phyloP scores from a whole-genome alignment of 441 rosid species.

The Adansonia gregorii region DNA sequence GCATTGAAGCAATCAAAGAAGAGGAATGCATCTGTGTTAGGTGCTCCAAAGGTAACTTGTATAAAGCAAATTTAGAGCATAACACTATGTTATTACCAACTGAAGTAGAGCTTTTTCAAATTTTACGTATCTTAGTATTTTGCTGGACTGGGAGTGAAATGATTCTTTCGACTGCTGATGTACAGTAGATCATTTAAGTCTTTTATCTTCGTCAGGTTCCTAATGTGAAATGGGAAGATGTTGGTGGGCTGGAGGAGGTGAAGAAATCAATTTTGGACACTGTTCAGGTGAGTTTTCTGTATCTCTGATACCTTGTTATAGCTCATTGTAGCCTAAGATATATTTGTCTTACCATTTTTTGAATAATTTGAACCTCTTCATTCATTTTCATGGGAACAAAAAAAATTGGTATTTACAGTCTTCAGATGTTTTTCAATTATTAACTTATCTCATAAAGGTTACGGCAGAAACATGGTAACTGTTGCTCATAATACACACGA shows the following conservation, averaged over 20 bases:
- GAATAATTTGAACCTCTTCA: constrained; percentile 16
- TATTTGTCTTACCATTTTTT: constrained; percentile 3
- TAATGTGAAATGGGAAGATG: constrained; percentile 97
- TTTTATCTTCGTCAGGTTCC: constrained; percentile 65
- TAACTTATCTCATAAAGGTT: not conserved
- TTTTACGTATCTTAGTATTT: not conserved
- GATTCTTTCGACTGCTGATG: not conserved
- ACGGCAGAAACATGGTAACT: not conserved
- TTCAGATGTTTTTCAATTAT: not conserved
- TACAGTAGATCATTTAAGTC: constrained; percentile 11
- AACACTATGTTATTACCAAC: not conserved
- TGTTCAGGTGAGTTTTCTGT: constrained; percentile 63
- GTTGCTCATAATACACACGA: not conserved
- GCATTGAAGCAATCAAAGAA: constrained; percentile 90
- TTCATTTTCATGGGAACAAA: constrained; percentile 15
- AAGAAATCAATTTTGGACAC: constrained; percentile 92
- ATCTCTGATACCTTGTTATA: constrained; percentile 6
- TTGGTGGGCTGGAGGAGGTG: constrained; percentile 97
- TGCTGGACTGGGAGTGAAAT: not conserved
- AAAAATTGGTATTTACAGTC: not conserved
- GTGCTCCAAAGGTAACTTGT: constrained; percentile 87
- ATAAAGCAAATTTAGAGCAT: constrained; percentile 9
- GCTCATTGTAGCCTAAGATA: not conserved
- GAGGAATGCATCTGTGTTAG: constrained; percentile 89
- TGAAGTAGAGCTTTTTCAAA: not conserved